A percentile compares a stretch with the other conserved stretches of the same genome.
Conservation (phyloP, 1,284 basidiomycete species). For the Fomitopsis schrenkii region DNA sequence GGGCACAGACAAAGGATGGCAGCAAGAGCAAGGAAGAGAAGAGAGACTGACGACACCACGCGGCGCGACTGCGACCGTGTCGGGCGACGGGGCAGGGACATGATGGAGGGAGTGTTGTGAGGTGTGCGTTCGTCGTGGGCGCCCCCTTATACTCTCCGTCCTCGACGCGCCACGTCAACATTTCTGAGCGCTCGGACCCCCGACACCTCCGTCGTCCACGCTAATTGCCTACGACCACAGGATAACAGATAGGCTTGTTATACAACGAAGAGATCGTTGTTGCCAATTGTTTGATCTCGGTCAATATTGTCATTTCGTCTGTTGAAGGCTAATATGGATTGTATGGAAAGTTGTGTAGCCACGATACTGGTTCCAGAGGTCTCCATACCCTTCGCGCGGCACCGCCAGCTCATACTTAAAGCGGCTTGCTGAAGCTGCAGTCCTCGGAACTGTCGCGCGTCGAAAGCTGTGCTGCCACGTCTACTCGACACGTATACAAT, state of each 20-base stretch:
- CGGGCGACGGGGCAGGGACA: constrained; percentile 41
- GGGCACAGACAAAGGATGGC: constrained; percentile 64
- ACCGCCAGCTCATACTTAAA: background rate
- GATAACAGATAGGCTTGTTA: background rate
- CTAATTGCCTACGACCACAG: background rate
- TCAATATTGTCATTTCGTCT: too few relatives aligned
- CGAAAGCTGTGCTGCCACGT: background rate
- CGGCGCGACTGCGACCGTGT: constrained; percentile 56
- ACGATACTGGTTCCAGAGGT: background rate
- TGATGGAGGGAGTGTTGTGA: constrained; percentile 22
- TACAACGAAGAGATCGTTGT: too few relatives aligned
- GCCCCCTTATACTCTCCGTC: constrained; percentile 1
- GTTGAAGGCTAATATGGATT: too few relatives aligned
- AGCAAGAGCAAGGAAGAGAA: constrained; percentile 60
- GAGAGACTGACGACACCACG: constrained; percentile 59
- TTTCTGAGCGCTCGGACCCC: constrained; percentile 3
- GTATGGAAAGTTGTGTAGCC: too few relatives aligned
- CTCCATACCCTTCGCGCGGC: background rate
- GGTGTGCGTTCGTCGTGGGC: background rate
- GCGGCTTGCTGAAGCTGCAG: background rate
- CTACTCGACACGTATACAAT: background rate
- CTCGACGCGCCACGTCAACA: constrained; percentile 15
- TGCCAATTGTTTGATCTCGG: too few relatives aligned
- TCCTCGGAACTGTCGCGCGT: background rate
- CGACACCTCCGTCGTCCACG: background rate